Percentiles rank a stretch among this genome's conserved stretches.
These are phyloP conservation scores for Toxoplasma gondii DNA, from an alignment of 169 alveolate genomes.

Conservation along the genomic window DNA sequence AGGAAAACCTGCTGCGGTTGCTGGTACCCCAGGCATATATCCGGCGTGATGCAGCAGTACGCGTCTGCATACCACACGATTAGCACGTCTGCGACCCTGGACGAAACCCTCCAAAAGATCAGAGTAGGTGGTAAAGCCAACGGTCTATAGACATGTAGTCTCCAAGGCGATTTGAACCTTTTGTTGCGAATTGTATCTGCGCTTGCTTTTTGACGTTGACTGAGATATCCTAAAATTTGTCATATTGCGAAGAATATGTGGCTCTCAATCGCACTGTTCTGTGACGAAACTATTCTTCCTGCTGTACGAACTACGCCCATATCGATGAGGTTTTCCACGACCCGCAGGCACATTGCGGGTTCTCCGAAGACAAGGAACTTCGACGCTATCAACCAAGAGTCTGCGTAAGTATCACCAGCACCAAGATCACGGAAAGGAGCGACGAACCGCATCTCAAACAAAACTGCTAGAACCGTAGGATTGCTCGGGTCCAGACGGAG, in stretches of 20 bases:
- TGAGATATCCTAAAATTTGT: no score
- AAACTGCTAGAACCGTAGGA: no score
- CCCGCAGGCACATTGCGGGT: slow-evolving; percentile 36
- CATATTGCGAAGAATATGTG: no score
- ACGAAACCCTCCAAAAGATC: background rate
- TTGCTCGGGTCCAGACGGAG: no score
- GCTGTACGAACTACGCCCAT: no score
- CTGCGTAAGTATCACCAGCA: slow-evolving; percentile 7
- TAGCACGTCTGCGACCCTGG: background rate
- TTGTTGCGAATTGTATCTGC: no score
- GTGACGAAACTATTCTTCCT: no score
- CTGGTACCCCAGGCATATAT: background rate
- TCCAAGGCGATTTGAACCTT: no score
- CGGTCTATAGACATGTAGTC: background rate
- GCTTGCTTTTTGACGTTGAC: no score
- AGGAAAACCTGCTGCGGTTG: background rate
- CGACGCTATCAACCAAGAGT: slow-evolving; percentile 14
- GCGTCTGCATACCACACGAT: background rate
- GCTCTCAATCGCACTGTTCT: no score
- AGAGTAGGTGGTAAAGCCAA: background rate
- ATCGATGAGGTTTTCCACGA: background rate
- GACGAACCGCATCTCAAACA: background rate
- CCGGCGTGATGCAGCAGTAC: slow-evolving; percentile 14
- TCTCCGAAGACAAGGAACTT: background rate
- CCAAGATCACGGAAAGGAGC: background rate